Conservation (phyloP, 148 eudicot species). For the Simmondsia chinensis region DNA sequence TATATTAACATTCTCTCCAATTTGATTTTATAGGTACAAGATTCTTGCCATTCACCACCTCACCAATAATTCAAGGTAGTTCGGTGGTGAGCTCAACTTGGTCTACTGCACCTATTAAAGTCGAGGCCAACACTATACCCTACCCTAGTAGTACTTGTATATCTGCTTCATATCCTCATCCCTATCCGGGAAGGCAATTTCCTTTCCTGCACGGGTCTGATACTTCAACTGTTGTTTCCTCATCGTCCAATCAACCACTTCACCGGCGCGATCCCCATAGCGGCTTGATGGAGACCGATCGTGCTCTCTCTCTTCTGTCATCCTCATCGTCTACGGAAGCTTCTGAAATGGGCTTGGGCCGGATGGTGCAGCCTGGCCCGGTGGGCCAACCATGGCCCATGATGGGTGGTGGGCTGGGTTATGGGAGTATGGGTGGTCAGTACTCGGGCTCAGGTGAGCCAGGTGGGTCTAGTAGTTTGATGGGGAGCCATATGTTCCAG, state of each 20-base stretch:
- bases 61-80: conserved; percentile 31
- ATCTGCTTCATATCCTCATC: conserved; percentile 22
- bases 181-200: conserved; percentile 34
- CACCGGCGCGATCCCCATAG: conserved; percentile 25
- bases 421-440: conserved; percentile 23
- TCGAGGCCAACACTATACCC: conserved; percentile 25
- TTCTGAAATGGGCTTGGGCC: conserved; percentile 35
- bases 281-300: conserved; percentile 39
- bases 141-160: conserved; percentile 16
- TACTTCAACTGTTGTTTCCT: conserved; percentile 19
- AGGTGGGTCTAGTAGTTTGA: too few relatives aligned
- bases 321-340: conserved; percentile 48
- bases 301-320: conserved; percentile 99
- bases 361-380: conserved; percentile 25
- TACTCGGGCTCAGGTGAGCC: conserved; percentile 16
- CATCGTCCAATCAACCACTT: conserved; percentile 31
- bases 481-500: conserved; percentile 36
- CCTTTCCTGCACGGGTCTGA: conserved; percentile 34
- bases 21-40: conserved; percentile 31
- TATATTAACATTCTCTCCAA: too few relatives aligned
- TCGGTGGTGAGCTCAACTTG: conserved; percentile 35
- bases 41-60: conserved; percentile 41
- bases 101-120: conserved; percentile 31
- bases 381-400: conserved; percentile 17
- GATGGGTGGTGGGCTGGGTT: conserved; percentile 17